Evolutionary conservation across 148 eudicot genomes (phyloP), one percentile per base, ranked within the genome.

Genomic region (Rhododendron ferrugineum): DNA sequence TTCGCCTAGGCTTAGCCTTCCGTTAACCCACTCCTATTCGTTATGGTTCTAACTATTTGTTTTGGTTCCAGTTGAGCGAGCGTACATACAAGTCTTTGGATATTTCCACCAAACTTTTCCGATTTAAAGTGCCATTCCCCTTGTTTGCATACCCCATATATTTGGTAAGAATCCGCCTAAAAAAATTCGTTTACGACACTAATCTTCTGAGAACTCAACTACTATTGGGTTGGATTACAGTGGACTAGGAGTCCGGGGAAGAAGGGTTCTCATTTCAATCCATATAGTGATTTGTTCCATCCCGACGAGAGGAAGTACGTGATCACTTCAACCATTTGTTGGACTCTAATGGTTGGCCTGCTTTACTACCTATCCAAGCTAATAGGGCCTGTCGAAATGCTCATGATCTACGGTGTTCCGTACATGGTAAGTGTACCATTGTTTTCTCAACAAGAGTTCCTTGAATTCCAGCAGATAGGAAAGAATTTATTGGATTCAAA

Each of bases 251-350:
- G 88, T 49, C 94, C 94, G 0, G 94, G 94, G 22, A 92, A 92
- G 87, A 82, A 64, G 42, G 92, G 94, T 58, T 92, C 94, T 23
- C 94, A 92, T 85, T 92, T 89, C 87, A 88, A 92, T 78, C 92
- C 94, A 18, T 86, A 90, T 26, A 92, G 91, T 58, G 84, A 81
- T 3, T 84, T 92, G 75, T 92, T 92, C 73, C 88, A 42, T 49
- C 91, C 91, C 9, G 85, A 78, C 44, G 94, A 92, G 85, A 92
- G 94, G 85, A 85, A 78, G 42, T 40, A 73, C n/a, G 90, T 89
- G 42, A 5, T 87, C 36, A 85, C 89, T 20, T 92, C 94, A 28
- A 90, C 94, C 15, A 23, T 90, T 6, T 92, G 90, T 85, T 92
- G 94, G 94, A 62, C 42, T 44, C 26, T 86, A 23, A 92, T 92